Conservation (phyloP, 345 rosid species). For the Salix arbutifolia region DNA sequence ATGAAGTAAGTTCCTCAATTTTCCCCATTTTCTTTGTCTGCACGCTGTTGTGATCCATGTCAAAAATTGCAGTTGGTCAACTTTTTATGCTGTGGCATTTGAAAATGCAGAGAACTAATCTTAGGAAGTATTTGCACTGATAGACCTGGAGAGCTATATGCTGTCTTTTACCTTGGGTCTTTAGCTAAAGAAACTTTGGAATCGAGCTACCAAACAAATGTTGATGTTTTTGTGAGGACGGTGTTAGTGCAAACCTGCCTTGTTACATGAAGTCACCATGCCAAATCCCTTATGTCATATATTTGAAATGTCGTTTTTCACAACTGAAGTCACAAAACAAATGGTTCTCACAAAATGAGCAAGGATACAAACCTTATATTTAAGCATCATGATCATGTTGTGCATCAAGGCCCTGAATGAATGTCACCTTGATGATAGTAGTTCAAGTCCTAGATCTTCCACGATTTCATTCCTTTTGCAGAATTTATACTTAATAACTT, state of each 20-base stretch:
- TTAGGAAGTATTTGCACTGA: background rate
- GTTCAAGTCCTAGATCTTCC: constrained; percentile 3
- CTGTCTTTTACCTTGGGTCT: too few relatives aligned
- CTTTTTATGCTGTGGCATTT: background rate
- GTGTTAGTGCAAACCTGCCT: background rate
- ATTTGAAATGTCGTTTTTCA: too few relatives aligned
- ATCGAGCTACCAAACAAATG: background rate
- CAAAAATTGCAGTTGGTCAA: background rate
- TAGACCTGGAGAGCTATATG: background rate
- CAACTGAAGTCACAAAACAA: too few relatives aligned
- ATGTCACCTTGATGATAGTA: background rate
- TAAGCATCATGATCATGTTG: too few relatives aligned
- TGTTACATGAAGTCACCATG: background rate
- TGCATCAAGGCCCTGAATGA: background rate
- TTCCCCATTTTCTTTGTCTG: background rate
- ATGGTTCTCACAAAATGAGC: too few relatives aligned
- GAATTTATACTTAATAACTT: constrained; percentile 21
- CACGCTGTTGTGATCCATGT: background rate
- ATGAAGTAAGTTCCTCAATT: constrained; percentile 22
- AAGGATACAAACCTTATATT: too few relatives aligned
- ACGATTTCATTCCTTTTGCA: constrained; percentile 9
- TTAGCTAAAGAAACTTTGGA: background rate
- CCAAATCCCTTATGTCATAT: background rate
- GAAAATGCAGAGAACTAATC: background rate
- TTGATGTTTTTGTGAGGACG: background rate